A percentile compares a stretch with the other conserved stretches of the same genome.
Conservation (phyloP, 1,139 yeast species). For the Pneumocystis oryctolagi region DNA sequence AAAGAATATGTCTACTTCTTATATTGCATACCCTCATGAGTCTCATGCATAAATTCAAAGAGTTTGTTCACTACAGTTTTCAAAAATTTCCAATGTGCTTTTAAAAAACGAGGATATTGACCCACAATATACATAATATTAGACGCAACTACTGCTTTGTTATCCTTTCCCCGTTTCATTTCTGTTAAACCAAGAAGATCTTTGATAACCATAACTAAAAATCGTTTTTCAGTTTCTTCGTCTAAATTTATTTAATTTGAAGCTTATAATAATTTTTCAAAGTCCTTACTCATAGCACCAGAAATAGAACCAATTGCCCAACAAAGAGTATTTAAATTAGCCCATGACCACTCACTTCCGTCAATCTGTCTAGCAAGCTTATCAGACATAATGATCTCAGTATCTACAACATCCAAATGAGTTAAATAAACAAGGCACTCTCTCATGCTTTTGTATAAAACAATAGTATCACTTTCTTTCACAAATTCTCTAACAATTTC, state of each 20-base stretch:
- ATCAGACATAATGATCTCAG: slow-evolving; percentile 83
- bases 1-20: background rate
- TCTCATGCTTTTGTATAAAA: slow-evolving; percentile 85
- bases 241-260: slow-evolving; percentile 19
- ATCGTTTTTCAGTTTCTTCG: slow-evolving; percentile 91
- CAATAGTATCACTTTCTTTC: slow-evolving; percentile 91
- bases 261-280: background rate
- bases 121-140: slow-evolving; percentile 99
- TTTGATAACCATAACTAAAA: slow-evolving; percentile 80
- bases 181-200: slow-evolving; percentile 84
- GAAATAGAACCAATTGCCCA: slow-evolving; percentile 99
- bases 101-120: slow-evolving; percentile 90
- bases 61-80: slow-evolving; percentile 90
- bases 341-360: slow-evolving; percentile 98
- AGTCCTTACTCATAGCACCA: slow-evolving; percentile 61
- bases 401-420: slow-evolving; percentile 86
- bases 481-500: slow-evolving; percentile 96
- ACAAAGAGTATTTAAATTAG: slow-evolving; percentile 86
- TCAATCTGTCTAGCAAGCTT: slow-evolving; percentile 86
- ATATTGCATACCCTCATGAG: slow-evolving; percentile 49
- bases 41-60: slow-evolving; percentile 98
- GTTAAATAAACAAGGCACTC: slow-evolving; percentile 90
- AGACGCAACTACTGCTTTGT: slow-evolving; percentile 97
- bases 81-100: slow-evolving; percentile 95
- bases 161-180: slow-evolving; percentile 92